Conservation (phyloP, 164 flowering plant species). For the Aristolochia californica region DNA sequence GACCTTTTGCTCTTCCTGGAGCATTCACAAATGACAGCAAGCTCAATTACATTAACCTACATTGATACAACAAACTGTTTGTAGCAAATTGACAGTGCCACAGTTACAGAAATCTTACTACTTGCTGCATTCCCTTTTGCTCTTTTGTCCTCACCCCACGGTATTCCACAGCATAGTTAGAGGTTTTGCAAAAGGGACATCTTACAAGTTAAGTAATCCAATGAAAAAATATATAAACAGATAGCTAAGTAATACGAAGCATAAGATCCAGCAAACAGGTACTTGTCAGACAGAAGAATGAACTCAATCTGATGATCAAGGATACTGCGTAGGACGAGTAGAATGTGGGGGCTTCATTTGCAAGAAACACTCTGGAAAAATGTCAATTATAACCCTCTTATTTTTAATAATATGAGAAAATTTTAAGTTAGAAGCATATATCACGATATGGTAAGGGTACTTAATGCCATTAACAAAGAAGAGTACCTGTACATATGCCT, state of each 20-base stretch:
- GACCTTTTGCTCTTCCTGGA: constrained; percentile 90
- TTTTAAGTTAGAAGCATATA: neutral
- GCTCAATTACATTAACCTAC: too few relatives aligned
- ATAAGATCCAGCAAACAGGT: neutral
- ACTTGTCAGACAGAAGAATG: neutral
- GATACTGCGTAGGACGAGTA: constrained; percentile 97
- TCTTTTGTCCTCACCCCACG: constrained; percentile 83
- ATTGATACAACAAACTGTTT: too few relatives aligned
- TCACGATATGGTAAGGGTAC: too few relatives aligned
- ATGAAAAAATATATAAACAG: neutral
- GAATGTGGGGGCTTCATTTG: constrained; percentile 96
- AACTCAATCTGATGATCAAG: constrained; percentile 20
- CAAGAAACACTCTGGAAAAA: constrained; percentile 75
- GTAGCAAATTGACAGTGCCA: too few relatives aligned
- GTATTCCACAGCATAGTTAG: constrained; percentile 92
- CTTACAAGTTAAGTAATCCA: constrained; percentile 46
- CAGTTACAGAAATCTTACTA: constrained; percentile 42
- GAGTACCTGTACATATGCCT: constrained; percentile 94
- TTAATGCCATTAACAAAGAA: neutral
- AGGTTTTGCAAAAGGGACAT: constrained; percentile 94
- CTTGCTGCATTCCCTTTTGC: constrained; percentile 85
- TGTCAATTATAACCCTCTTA: neutral
- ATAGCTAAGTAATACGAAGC: neutral
- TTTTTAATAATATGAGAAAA: neutral
- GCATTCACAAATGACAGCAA: neutral